Percentiles rank a stretch among this genome's conserved stretches.
These are phyloP conservation scores for Aspergillus glaucus DNA, from an alignment of 2,329 filamentous ascomycete genomes.

Conservation along the genomic window DNA sequence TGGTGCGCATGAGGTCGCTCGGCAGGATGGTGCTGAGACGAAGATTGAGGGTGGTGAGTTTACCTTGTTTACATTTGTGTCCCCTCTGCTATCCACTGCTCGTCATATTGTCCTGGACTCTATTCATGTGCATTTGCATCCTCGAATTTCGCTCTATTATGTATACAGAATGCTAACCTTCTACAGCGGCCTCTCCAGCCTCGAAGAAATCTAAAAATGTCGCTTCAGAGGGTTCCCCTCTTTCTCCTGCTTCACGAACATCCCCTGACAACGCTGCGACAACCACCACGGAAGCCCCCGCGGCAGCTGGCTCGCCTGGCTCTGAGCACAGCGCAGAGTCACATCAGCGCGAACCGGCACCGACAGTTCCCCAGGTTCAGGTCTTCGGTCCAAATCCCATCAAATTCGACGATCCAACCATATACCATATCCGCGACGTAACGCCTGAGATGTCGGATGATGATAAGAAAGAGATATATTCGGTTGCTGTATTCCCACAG, in stretches of 20 bases:
- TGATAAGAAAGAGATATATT: slow-evolving; percentile 82
- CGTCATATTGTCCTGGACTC: slow-evolving; percentile 2
- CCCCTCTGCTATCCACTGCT: slow-evolving; percentile 9
- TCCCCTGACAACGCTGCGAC: slow-evolving; percentile 35
- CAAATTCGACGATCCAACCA: slow-evolving; percentile 81
- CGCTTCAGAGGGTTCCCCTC: slow-evolving; percentile 33
- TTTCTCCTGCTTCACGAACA: slow-evolving; percentile 37
- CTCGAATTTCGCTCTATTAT: not conserved
- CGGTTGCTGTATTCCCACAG: slow-evolving; percentile 74
- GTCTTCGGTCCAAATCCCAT: slow-evolving; percentile 90
- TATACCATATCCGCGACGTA: slow-evolving; percentile 83
- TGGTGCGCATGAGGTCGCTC: slow-evolving; percentile 57
- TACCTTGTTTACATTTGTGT: slow-evolving; percentile 5
- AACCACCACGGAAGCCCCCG: slow-evolving; percentile 54
- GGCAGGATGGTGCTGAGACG: slow-evolving; percentile 58
- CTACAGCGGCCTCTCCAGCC: slow-evolving; percentile 28
- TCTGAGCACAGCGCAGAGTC: slow-evolving; percentile 55
- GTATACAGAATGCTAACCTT: slow-evolving; percentile 6
- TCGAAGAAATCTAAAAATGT: slow-evolving; percentile 34
- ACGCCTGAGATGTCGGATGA: slow-evolving; percentile 71
- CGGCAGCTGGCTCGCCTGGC: slow-evolving; percentile 56
- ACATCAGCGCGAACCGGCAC: slow-evolving; percentile 55
- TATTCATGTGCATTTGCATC: not conserved
- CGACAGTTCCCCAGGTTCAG: slow-evolving; percentile 65
- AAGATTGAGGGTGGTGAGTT: slow-evolving; percentile 49